These are phyloP conservation scores for Pseudogymnoascus sp. DNA, from an alignment of 2,329 filamentous ascomycete species.

Conservation along the genomic window DNA sequence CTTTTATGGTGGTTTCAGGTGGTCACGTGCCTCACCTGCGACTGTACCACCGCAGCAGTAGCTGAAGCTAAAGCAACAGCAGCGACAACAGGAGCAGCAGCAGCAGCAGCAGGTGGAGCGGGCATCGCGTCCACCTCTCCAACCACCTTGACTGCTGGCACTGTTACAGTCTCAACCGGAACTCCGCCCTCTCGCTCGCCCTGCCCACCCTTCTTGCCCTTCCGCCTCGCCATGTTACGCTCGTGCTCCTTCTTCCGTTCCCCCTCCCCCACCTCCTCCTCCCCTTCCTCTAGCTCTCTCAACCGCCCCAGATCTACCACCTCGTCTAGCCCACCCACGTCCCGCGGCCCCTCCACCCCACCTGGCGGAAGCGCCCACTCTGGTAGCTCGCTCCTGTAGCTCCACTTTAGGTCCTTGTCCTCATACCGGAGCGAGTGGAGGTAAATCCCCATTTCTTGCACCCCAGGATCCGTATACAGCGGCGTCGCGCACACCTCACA, in stretches of 20 bases:
- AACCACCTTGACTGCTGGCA: not conserved
- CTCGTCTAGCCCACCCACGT: conserved; percentile 52
- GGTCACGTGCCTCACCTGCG: not conserved
- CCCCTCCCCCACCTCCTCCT: not conserved
- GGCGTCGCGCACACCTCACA: conserved; percentile 80
- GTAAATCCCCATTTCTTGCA: conserved; percentile 86
- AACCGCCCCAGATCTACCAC: conserved; percentile 43
- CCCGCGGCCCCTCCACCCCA: conserved; percentile 48
- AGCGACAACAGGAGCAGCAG: not conserved
- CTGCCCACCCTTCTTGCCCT: not conserved
- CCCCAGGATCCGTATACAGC: conserved; percentile 84
- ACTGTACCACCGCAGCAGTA: not conserved
- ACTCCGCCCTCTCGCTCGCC: not conserved
- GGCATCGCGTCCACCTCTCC: not conserved
- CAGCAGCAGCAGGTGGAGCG: not conserved
- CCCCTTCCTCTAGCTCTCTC: not conserved
- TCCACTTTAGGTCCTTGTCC: conserved; percentile 74
- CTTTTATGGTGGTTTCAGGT: not conserved
- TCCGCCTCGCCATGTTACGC: not conserved
- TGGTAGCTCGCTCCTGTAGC: conserved; percentile 77
- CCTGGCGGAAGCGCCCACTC: conserved; percentile 75
- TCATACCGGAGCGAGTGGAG: conserved; percentile 88
- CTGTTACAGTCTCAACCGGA: not conserved
- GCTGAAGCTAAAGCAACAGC: not conserved
- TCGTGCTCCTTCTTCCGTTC: not conserved